phyloP scores from a whole-genome alignment of 140 eudicot genomes.

The Bidens hawaiensis region DNA sequence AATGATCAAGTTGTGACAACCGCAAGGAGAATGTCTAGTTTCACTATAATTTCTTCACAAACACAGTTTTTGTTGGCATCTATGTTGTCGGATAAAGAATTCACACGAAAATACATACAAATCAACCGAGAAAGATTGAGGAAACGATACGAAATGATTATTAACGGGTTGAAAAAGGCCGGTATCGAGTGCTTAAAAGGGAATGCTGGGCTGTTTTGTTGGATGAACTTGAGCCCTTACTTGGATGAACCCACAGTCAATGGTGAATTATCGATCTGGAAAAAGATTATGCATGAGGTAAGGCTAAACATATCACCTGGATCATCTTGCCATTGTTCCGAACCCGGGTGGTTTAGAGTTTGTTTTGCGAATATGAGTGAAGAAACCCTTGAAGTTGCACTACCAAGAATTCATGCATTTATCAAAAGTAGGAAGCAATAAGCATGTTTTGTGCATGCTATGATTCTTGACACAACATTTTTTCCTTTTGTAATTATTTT shows the following conservation, averaged over 20 bases:
- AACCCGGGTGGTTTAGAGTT: constrained; percentile 93
- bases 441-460: constrained; percentile 16
- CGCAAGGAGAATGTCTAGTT: constrained; percentile 93
- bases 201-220: constrained; percentile 88
- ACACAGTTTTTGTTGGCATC: constrained; percentile 79
- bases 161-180: constrained; percentile 53
- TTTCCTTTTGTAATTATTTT: constrained; percentile 18
- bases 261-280: constrained; percentile 67
- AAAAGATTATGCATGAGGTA: constrained; percentile 47
- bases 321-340: constrained; percentile 86
- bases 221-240: constrained; percentile 79
- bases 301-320: constrained; percentile 89
- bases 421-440: constrained; percentile 39
- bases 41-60: constrained; percentile 85
- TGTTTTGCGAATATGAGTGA: constrained; percentile 98
- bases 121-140: constrained; percentile 67
- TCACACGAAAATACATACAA: constrained; percentile 64
- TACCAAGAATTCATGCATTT: constrained; percentile 57
- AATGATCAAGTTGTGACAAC: constrained; percentile 82
- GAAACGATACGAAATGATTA: constrained; percentile 58
- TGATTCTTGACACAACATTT: constrained; percentile 2
- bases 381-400: constrained; percentile 70
- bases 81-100: constrained; percentile 60
- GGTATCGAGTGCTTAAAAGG: constrained; percentile 84
- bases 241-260: constrained; percentile 43